Base-by-base conservation (phyloP, 2,329 filamentous ascomycete species). In the Colletotrichum agaves region DNA sequence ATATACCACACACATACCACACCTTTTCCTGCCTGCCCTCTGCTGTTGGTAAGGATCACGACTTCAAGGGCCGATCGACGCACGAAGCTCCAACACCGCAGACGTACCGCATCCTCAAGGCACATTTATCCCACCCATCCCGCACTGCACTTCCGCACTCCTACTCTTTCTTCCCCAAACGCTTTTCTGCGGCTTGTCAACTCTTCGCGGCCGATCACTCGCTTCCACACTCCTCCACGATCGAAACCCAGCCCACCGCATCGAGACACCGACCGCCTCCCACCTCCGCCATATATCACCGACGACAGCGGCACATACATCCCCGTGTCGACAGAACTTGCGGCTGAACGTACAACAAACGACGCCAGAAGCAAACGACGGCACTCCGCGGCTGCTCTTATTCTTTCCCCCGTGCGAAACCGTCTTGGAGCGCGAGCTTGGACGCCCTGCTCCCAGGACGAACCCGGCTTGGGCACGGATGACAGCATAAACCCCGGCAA, bases 391-490 rank as follows among this genome's bases (percentile, higher is more conserved):
- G 44, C 10, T 64, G 12, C 37, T 64, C 41, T 37, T 65, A 65
- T 65, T 47, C 27, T 27, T 31, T 39, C 37, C 49, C 65, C 41
- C 61, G 53, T 60, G 46, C 47, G 64, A 55, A 67, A 64, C 64
- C 53, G 53, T 67, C 33, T 60, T 44, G 61, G 31, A 47, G 33
- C 46, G 55, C 53, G 31, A 50, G 61, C 61, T 65, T 60, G 47
- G 65, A 65, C 64, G 21, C 15, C 7, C 55, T 50, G 55, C 55
- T 11, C 41, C 61, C 41, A 68, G 65, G 53, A 60, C 52, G 39
- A 55, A 68, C 65, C 61, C 61, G 47, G 65, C 37, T 47, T 7
- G 39, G 61, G 61, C 65, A 68, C 65, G 65, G 65, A 65, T 68
- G 65, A 68, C 61, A 68, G 65, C 55, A 64, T 47, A 56, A 68